Evolutionary conservation across 352 stramenopile genomes (phyloP).

Genomic region (Elongisporangium undulatum): DNA sequence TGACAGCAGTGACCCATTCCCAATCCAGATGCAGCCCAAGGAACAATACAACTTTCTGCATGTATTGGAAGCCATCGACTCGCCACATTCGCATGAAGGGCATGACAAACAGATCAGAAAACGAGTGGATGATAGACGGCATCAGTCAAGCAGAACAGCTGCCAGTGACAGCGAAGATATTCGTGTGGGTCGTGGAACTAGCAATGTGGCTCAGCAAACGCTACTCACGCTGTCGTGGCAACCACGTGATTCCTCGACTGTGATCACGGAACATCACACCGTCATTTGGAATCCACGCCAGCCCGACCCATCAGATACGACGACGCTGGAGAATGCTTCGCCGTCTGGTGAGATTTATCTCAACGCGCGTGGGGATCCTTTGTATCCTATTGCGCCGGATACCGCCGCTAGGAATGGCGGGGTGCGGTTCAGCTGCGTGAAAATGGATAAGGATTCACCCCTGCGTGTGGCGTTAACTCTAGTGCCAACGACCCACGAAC

Average conservation of each 20-base stretch:
- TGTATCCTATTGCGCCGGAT: neutral
- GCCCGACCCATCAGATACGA: neutral
- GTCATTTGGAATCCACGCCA: constrained; percentile 35
- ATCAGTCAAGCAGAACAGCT: neutral
- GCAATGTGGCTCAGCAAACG: constrained; percentile 28
- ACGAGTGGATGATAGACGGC: neutral
- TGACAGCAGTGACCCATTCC: constrained; percentile 43
- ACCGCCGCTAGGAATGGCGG: neutral
- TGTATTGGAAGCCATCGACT: constrained; percentile 28
- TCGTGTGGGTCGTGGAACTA: neutral
- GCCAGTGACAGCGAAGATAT: neutral
- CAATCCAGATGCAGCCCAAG: constrained; percentile 37
- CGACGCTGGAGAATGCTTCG: neutral
- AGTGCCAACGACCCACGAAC: constrained; percentile 8
- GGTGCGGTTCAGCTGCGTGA: constrained; percentile 7
- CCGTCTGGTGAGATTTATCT: neutral
- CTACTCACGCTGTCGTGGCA: constrained; percentile 67
- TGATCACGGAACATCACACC: constrained; percentile 61
- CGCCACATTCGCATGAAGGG: constrained; percentile 1
- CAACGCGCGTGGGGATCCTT: neutral
- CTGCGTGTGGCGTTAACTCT: constrained; percentile 40
- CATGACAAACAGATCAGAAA: constrained; percentile 1
- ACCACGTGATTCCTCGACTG: constrained; percentile 14
- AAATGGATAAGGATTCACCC: constrained; percentile 31
- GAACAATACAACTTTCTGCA: constrained; percentile 71